Conservation (phyloP, 441 rosid species). For the Rhodomyrtus psidioides region DNA sequence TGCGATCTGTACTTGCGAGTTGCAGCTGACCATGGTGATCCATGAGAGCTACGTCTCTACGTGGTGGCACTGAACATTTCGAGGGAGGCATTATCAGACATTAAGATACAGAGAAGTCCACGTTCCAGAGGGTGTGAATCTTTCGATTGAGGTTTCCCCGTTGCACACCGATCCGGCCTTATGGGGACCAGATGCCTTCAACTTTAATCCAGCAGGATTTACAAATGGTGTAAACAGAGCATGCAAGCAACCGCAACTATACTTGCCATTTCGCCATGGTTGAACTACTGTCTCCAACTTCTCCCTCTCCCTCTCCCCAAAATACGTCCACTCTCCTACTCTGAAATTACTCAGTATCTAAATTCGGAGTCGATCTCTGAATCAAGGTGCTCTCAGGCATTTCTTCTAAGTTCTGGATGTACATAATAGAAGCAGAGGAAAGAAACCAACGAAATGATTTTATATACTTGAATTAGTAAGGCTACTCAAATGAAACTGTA, state of each 20-base stretch:
- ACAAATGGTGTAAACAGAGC: not conserved
- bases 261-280: not conserved
- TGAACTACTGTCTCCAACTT: not conserved
- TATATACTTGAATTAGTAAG: not conserved
- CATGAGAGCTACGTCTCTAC: conserved; percentile 22
- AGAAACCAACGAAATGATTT: not conserved
- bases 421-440: not conserved
- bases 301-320: not conserved
- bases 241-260: not conserved
- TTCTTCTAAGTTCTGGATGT: not conserved
- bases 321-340: not conserved
- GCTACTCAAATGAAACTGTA: not conserved
- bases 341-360: not conserved
- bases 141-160: conserved; percentile 8
- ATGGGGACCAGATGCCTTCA: not conserved
- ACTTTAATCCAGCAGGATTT: not conserved
- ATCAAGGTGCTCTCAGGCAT: not conserved
- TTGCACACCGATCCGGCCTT: not conserved
- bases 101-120: conserved; percentile 3
- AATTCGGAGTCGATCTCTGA: not conserved
- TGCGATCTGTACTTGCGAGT: not conserved
- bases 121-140: conserved; percentile 14
- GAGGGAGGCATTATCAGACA: conserved; percentile 19
- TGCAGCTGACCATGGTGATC: conserved; percentile 16
- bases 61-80: conserved; percentile 1